Conservation (phyloP, 148 eudicot species). For the Cornus kousa region DNA sequence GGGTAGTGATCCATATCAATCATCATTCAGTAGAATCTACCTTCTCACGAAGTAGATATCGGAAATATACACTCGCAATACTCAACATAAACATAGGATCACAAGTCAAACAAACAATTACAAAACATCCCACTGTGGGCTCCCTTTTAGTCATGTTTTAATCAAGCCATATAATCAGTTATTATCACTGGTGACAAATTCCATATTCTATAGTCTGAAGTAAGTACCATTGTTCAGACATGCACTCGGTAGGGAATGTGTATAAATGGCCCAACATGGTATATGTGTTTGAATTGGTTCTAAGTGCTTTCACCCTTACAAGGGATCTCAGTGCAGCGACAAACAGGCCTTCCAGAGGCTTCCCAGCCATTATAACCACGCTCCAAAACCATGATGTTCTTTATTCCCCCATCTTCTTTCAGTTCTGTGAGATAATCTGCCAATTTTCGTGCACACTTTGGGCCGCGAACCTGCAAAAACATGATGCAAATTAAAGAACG, state of each 20-base stretch:
- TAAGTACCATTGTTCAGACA: not conserved
- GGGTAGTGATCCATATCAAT: not conserved
- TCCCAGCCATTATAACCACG: conserved; percentile 95
- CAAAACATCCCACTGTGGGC: not conserved
- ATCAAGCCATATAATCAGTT: not conserved
- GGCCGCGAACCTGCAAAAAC: conserved; percentile 79
- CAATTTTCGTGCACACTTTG: conserved; percentile 79
- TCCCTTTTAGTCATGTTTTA: not conserved
- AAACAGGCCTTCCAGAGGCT: conserved; percentile 89
- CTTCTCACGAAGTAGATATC: not conserved
- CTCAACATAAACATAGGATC: not conserved
- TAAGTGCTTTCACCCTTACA: conserved; percentile 58
- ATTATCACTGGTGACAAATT: not conserved
- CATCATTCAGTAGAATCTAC: not conserved
- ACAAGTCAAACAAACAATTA: too few species aligned
- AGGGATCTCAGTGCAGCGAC: conserved; percentile 69
- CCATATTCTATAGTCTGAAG: not conserved
- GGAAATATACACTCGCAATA: not conserved
- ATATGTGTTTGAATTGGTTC: not conserved
- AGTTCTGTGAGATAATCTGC: conserved; percentile 64
- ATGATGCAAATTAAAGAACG: not conserved
- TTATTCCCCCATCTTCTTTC: conserved; percentile 53
- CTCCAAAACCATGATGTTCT: conserved; percentile 74
- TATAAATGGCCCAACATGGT: not conserved
- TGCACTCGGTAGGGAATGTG: not conserved